Evolutionary conservation across 169 alveolate genomes (phyloP).

Genomic region (Plasmodium vivax): DNA sequence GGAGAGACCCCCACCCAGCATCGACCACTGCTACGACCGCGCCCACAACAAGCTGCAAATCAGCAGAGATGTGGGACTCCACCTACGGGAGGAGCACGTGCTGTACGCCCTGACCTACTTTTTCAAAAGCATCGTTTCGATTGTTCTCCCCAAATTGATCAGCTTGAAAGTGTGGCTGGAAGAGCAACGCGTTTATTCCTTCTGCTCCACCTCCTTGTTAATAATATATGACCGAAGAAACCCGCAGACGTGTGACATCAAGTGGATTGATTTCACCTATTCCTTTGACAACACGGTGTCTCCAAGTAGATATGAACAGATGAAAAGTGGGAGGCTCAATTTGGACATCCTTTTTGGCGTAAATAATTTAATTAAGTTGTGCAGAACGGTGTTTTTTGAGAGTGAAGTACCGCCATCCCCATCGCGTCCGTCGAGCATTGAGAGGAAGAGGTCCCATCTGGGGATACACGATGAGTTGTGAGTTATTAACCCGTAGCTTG

Average conservation of each 20-base stretch:
- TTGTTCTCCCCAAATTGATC: constrained; percentile 40
- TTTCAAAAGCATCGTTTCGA: constrained; percentile 26
- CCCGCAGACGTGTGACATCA: constrained; percentile 42
- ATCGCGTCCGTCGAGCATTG: neutral
- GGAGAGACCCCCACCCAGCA: neutral
- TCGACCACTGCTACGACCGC: constrained; percentile 48
- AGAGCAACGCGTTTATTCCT: constrained; percentile 33
- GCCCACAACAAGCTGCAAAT: constrained; percentile 8
- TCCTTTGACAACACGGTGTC: constrained; percentile 1
- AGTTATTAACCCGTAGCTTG: neutral
- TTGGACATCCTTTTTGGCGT: constrained; percentile 45
- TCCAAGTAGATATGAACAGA: neutral
- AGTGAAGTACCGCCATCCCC: constrained; percentile 2
- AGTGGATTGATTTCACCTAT: constrained; percentile 72
- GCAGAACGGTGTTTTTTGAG: constrained; percentile 29
- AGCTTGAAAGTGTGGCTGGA: constrained; percentile 62
- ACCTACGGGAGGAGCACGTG: constrained; percentile 50
- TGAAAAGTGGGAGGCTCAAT: neutral
- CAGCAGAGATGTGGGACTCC: constrained; percentile 41
- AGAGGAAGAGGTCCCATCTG: neutral
- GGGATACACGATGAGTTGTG: neutral
- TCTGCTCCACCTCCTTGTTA: constrained; percentile 68
- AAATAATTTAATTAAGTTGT: constrained; percentile 62
- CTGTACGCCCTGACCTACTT: constrained; percentile 18
- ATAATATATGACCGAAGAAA: constrained; percentile 53